These are phyloP conservation scores for Ustilago nuda DNA, from an alignment of 1,284 basidiomycete species.

Conservation along the genomic window DNA sequence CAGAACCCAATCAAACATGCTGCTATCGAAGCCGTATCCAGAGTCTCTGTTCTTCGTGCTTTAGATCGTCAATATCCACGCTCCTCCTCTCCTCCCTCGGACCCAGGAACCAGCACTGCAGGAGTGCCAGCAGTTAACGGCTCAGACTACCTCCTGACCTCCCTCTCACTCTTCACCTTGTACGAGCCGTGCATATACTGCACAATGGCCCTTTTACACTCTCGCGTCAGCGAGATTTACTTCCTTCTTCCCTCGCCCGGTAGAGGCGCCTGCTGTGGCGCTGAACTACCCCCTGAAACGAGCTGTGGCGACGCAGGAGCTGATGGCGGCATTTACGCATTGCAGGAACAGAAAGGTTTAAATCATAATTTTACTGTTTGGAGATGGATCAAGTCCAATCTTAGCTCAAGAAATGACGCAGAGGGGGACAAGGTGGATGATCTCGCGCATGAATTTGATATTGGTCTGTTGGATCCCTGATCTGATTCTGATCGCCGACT, in stretches of 20 bases:
- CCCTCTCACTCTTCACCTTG: constrained; percentile 59
- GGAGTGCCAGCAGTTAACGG: constrained; percentile 40
- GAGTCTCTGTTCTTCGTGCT: constrained; percentile 23
- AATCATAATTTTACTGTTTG: constrained; percentile 71
- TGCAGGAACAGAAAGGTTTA: constrained; percentile 70
- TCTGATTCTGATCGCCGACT: not conserved
- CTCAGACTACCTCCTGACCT: constrained; percentile 65
- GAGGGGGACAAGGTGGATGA: constrained; percentile 2
- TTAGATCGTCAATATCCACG: constrained; percentile 14
- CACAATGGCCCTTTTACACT: constrained; percentile 67
- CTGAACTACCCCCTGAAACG: constrained; percentile 4
- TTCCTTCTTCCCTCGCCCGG: constrained; percentile 60
- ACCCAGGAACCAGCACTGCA: not conserved
- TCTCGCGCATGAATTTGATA: constrained; percentile 26
- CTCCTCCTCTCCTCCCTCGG: not conserved
- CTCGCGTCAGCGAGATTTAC: constrained; percentile 57
- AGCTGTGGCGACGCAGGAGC: constrained; percentile 35
- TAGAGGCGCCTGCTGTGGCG: constrained; percentile 63
- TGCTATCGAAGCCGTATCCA: constrained; percentile 28
- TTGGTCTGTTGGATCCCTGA: constrained; percentile 41
- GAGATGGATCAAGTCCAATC: constrained; percentile 57
- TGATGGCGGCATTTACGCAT: constrained; percentile 65
- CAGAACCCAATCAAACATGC: constrained; percentile 66
- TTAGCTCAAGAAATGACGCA: not conserved
- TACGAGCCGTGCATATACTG: constrained; percentile 68